These are phyloP conservation scores for Ustilago loliicola DNA, from an alignment of 1,284 basidiomycete species.

Conservation along the genomic window DNA sequence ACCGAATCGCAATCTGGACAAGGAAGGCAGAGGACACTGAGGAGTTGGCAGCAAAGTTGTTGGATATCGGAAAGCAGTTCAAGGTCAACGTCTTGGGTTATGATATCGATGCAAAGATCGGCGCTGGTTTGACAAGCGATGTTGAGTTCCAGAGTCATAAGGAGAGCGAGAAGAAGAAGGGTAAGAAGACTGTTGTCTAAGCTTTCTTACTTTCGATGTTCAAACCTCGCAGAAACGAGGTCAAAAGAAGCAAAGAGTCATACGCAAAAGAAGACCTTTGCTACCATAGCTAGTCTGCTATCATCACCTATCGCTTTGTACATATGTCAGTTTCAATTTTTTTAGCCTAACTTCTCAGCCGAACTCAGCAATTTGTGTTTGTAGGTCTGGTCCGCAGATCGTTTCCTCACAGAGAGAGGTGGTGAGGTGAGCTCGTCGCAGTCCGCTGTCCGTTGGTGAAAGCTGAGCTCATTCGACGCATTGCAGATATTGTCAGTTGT, in stretches of 20 bases:
- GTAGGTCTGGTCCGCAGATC: not conserved
- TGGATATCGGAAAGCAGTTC: slow-evolving; percentile 84
- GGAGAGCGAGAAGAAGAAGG: slow-evolving; percentile 87
- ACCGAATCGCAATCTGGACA: slow-evolving; percentile 97
- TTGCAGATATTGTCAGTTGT: too few species aligned
- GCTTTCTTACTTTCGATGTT: not conserved
- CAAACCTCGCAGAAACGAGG: not conserved
- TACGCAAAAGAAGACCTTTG: not conserved
- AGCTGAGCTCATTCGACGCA: too few species aligned
- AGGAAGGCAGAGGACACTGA: slow-evolving; percentile 77
- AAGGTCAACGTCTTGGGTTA: slow-evolving; percentile 90
- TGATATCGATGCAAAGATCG: slow-evolving; percentile 79
- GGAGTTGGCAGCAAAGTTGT: slow-evolving; percentile 75
- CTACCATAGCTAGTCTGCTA: not conserved
- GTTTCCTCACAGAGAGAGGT: too few species aligned
- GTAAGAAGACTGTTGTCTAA: slow-evolving; percentile 77
- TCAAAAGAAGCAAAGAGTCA: not conserved
- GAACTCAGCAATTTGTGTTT: not conserved
- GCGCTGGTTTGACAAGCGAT: slow-evolving; percentile 75
- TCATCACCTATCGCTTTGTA: slow-evolving; percentile 1
- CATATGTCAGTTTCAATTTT: not conserved
- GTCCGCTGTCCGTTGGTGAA: too few species aligned
- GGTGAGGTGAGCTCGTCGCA: too few species aligned
- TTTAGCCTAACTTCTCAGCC: not conserved
- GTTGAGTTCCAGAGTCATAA: slow-evolving; percentile 69